Conservation (phyloP, 352 stramenopile genomes). For the Elongisporangium undulatum region DNA sequence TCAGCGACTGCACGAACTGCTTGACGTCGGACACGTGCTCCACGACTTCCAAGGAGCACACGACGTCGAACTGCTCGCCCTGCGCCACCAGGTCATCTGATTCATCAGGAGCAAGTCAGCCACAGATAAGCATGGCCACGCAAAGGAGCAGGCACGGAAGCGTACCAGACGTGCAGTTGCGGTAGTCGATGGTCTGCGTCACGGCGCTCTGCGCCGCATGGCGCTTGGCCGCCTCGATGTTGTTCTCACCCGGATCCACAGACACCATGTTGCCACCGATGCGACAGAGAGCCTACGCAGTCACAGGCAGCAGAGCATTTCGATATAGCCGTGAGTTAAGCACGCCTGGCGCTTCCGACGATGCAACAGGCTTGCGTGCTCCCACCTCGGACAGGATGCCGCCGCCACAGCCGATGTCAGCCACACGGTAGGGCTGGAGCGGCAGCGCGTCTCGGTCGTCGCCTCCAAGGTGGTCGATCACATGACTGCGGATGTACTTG, state of each 20-base stretch:
- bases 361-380: neutral
- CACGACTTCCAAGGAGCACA: slow-evolving; percentile 84
- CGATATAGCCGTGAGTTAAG: neutral
- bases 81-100: slow-evolving; percentile 69
- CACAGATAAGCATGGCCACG: neutral
- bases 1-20: slow-evolving; percentile 69
- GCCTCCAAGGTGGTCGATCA: slow-evolving; percentile 58
- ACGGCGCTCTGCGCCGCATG: slow-evolving; percentile 45
- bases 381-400: slow-evolving; percentile 71
- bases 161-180: slow-evolving; percentile 70
- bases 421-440: slow-evolving; percentile 47
- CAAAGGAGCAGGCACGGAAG: neutral
- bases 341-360: no score
- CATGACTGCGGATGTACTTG: slow-evolving; percentile 75
- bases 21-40: slow-evolving; percentile 75
- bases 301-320: neutral
- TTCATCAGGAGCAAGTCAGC: neutral
- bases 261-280: slow-evolving; percentile 75
- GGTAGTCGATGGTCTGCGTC: slow-evolving; percentile 77
- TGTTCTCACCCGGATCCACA: slow-evolving; percentile 61
- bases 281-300: slow-evolving; percentile 40
- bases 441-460: slow-evolving; percentile 46
- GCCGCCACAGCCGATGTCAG: slow-evolving; percentile 78
- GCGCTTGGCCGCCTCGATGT: slow-evolving; percentile 64
- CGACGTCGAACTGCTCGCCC: slow-evolving; percentile 74